These are phyloP conservation scores for Forsythia suspensa DNA, from an alignment of 257 asterid genomes.

Conservation along the genomic window DNA sequence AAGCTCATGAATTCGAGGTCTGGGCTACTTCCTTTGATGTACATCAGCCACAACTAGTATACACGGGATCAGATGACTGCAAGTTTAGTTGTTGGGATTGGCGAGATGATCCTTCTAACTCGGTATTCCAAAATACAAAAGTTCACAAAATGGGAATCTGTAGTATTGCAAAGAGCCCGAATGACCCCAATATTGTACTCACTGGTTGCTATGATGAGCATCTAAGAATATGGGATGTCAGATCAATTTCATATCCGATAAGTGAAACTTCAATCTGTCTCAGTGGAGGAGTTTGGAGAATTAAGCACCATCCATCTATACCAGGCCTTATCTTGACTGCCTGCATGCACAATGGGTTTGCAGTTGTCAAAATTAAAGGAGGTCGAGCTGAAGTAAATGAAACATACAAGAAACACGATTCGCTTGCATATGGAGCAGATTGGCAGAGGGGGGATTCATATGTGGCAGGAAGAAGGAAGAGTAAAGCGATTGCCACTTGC, in stretches of 20 bases:
- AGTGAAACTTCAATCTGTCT: conserved; percentile 50
- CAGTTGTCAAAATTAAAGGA: conserved; percentile 50
- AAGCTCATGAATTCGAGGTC: conserved; percentile 83
- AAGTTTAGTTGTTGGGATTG: conserved; percentile 88
- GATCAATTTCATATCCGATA: conserved; percentile 65
- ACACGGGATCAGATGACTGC: conserved; percentile 96
- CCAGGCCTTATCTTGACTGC: conserved; percentile 72
- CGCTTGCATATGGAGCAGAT: conserved; percentile 96
- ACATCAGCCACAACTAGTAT: conserved; percentile 73
- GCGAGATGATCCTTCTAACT: conserved; percentile 59
- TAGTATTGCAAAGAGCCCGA: conserved; percentile 75
- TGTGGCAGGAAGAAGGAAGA: conserved; percentile 34
- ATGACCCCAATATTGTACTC: conserved; percentile 57
- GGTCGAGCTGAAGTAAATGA: conserved; percentile 49
- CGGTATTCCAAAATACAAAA: conserved; percentile 65
- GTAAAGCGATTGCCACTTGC: conserved; percentile 70
- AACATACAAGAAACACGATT: conserved; percentile 56
- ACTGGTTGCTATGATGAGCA: conserved; percentile 88
- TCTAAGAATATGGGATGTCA: conserved; percentile 81
- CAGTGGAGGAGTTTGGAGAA: conserved; percentile 96
- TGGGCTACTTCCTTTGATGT: conserved; percentile 87
- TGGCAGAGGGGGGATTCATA: conserved; percentile 67
- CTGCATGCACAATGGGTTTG: conserved; percentile 91
- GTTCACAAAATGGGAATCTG: conserved; percentile 84
- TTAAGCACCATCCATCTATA: conserved; percentile 71